phyloP scores from a whole-genome alignment of 2,329 filamentous ascomycete species.

The Monilinia fructicola region DNA sequence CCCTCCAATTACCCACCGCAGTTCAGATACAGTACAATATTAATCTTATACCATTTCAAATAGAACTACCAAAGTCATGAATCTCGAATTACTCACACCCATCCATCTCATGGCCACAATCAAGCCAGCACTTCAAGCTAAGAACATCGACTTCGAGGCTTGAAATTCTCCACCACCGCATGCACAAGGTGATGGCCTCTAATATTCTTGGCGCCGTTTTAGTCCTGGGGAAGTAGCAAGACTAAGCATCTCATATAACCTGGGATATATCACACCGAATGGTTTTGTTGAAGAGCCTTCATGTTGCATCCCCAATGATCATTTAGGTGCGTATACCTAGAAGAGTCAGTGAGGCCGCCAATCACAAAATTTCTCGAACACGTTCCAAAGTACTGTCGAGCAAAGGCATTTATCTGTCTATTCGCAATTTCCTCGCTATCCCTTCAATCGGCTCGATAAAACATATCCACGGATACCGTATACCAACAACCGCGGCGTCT shows the following conservation, averaged over 20 bases:
- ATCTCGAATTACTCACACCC: background rate
- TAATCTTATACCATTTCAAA: background rate
- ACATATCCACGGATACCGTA: too few relatives aligned
- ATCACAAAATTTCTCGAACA: background rate
- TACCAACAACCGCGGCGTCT: slow-evolving; percentile 7
- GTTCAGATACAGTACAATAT: background rate
- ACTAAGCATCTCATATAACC: background rate
- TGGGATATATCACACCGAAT: slow-evolving; percentile 5
- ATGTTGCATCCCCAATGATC: background rate
- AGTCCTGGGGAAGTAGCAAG: background rate
- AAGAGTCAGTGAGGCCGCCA: background rate
- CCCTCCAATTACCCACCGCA: background rate
- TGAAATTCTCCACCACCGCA: background rate
- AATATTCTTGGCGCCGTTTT: background rate
- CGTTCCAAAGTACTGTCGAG: slow-evolving; percentile 3
- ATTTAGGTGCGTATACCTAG: background rate
- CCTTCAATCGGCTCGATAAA: too few relatives aligned
- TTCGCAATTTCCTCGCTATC: slow-evolving; percentile 4
- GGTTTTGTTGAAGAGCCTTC: background rate
- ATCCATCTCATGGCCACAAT: background rate
- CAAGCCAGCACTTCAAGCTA: background rate
- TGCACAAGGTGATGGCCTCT: too few relatives aligned
- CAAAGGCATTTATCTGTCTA: background rate
- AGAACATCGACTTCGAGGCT: background rate
- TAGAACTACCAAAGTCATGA: background rate